Percentiles rank a stretch among this genome's conserved stretches.
Conservation (phyloP, 176 grass and related monocot genomes). For the Chrysopogon serrulatus region DNA sequence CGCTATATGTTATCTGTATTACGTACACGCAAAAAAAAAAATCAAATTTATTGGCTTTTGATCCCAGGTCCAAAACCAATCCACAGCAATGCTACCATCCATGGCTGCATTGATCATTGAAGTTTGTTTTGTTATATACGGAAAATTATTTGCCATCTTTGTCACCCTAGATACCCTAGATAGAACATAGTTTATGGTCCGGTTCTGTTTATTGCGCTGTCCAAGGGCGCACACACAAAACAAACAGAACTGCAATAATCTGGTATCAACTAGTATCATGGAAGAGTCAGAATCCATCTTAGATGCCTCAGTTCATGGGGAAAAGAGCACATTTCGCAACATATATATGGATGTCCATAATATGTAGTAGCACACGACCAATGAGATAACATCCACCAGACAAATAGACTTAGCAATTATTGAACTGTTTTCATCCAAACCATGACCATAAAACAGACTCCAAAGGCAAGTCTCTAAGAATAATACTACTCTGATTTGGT, state of each 20-base stretch:
- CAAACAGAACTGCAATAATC: background rate
- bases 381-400: conserved; percentile 12
- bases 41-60: background rate
- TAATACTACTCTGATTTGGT: conserved; percentile 41
- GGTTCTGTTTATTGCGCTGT: background rate
- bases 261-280: background rate
- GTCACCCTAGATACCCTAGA: background rate
- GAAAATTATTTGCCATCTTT: background rate
- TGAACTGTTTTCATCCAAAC: background rate
- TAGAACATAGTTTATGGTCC: background rate
- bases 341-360: conserved; percentile 4
- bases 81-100: background rate
- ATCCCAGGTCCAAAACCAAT: background rate
- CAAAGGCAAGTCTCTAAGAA: background rate
- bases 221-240: background rate
- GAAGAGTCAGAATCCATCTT: background rate
- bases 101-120: background rate
- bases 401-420: conserved; percentile 14
- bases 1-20: background rate
- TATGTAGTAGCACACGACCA: background rate
- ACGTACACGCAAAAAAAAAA: background rate
- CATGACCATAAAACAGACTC: background rate
- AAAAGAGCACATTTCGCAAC: background rate
- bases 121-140: background rate
- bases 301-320: background rate